These are phyloP conservation scores for Camellia japonica DNA, from an alignment of 148 eudicot species.

Conservation along the genomic window DNA sequence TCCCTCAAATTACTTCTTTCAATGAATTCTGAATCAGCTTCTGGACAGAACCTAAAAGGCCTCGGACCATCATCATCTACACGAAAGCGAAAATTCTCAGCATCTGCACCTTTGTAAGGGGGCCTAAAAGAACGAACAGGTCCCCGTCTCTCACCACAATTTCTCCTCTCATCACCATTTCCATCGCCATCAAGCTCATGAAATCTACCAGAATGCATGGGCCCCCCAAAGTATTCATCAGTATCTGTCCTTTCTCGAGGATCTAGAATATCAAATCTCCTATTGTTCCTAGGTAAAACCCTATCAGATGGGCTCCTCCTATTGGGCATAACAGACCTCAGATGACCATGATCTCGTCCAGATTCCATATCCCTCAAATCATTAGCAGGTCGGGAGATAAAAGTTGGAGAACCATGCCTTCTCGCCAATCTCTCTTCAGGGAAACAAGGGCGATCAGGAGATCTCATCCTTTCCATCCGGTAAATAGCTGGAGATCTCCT, in stretches of 20 bases:
- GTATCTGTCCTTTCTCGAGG: constrained; percentile 28
- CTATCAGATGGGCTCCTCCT: constrained; percentile 34
- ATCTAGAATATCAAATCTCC: constrained; percentile 29
- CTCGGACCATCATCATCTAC: constrained; percentile 32
- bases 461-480: constrained; percentile 35
- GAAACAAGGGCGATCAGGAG: constrained; percentile 30
- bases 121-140: constrained; percentile 32
- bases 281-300: constrained; percentile 22
- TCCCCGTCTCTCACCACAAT: constrained; percentile 30
- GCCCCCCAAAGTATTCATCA: constrained; percentile 28
- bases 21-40: constrained; percentile 26
- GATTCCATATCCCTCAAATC: constrained; percentile 30
- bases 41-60: constrained; percentile 31
- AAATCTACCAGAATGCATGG: constrained; percentile 23
- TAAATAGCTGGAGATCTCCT: constrained; percentile 30
- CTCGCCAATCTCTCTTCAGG: constrained; percentile 25
- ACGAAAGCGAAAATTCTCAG: constrained; percentile 25
- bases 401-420: constrained; percentile 38
- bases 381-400: constrained; percentile 20
- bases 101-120: constrained; percentile 16
- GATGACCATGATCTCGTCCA: constrained; percentile 27
- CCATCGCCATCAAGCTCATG: constrained; percentile 28
- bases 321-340: constrained; percentile 24
- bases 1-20: constrained; percentile 33
- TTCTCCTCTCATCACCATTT: constrained; percentile 37